Percentiles rank a stretch among this genome's conserved stretches.
Evolutionary conservation across 2,329 filamentous ascomycete species (phyloP).

Genomic region (Aureobasidium mangrovei): DNA sequence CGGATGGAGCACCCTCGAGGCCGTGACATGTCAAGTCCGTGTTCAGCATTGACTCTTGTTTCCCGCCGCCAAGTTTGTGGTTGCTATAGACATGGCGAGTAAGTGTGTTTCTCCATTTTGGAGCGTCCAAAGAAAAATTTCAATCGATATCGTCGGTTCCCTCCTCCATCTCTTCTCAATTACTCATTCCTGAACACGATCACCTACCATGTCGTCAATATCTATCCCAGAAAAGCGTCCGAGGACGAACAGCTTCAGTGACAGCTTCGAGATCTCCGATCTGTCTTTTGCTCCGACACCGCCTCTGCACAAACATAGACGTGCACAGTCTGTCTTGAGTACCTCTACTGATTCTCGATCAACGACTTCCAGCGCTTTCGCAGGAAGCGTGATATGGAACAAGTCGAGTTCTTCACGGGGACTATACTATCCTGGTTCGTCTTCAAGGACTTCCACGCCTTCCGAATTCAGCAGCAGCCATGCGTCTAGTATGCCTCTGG

Average conservation of each 20-base stretch:
- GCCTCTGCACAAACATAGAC: not conserved
- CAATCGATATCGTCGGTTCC: not conserved
- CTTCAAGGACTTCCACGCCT: not conserved
- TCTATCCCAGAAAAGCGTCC: not conserved
- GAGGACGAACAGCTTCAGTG: not conserved
- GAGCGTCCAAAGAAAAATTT: not conserved
- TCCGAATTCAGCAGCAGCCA: slow-evolving; percentile 1
- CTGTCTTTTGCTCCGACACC: slow-evolving; percentile 1
- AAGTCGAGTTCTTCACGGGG: not conserved
- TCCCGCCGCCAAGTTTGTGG: slow-evolving; percentile 7
- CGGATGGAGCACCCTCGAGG: not conserved
- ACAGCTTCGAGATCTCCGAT: not conserved
- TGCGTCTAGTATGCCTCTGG: not conserved
- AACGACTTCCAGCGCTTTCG: not conserved
- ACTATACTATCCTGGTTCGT: not conserved
- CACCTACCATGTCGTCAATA: not conserved
- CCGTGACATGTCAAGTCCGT: not conserved
- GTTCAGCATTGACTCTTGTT: slow-evolving; percentile 8
- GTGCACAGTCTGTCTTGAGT: not conserved
- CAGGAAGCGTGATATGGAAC: slow-evolving; percentile 3
- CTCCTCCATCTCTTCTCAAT: not conserved
- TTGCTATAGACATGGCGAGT: slow-evolving; percentile 12
- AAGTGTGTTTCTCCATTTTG: not conserved
- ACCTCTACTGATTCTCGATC: not conserved
- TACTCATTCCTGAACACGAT: not conserved